Evolutionary conservation across 176 grass and related monocot genomes (phyloP).

Genomic region (Ampelocalamus luodianensis): DNA sequence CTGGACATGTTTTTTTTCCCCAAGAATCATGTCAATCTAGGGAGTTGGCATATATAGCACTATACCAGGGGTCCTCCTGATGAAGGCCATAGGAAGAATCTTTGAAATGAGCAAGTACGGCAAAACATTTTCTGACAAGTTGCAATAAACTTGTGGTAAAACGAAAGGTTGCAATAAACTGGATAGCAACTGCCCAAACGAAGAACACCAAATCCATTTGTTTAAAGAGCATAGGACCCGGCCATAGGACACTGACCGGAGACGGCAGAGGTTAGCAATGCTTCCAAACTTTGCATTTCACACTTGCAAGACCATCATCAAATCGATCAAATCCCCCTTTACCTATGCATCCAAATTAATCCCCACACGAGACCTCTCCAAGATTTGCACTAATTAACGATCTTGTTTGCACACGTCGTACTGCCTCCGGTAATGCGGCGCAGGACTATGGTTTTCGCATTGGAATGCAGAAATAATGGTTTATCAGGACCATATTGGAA

Average conservation of each 20-base stretch:
- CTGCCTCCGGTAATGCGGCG: slow-evolving; percentile 8
- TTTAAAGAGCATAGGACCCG: slow-evolving; percentile 36
- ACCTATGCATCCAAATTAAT: slow-evolving; percentile 20
- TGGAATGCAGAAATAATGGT: not conserved
- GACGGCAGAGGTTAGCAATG: slow-evolving; percentile 44
- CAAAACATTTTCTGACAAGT: slow-evolving; percentile 34
- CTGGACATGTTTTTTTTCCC: not conserved
- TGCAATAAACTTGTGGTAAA: slow-evolving; percentile 38
- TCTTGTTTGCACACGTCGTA: slow-evolving; percentile 28
- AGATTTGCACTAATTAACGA: slow-evolving; percentile 33
- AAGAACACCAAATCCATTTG: slow-evolving; percentile 19
- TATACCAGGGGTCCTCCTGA: slow-evolving; percentile 4
- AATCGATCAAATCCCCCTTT: slow-evolving; percentile 19
- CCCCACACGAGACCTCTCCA: slow-evolving; percentile 25
- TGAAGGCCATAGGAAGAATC: slow-evolving; percentile 44
- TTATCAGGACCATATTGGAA: not conserved
- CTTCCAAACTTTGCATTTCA: slow-evolving; percentile 55
- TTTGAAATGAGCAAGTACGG: slow-evolving; percentile 35
- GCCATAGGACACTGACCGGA: slow-evolving; percentile 21
- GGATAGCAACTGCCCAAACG: not conserved
- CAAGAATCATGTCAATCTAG: slow-evolving; percentile 26
- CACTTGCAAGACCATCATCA: slow-evolving; percentile 5
- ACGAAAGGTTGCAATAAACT: slow-evolving; percentile 23
- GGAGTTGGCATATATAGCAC: slow-evolving; percentile 16
- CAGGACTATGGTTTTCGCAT: slow-evolving; percentile 18